Evolutionary conservation across 1,284 basidiomycete genomes (phyloP), one percentile per base, ranked within the genome.

Genomic region (Heterobasidion occidentale): DNA sequence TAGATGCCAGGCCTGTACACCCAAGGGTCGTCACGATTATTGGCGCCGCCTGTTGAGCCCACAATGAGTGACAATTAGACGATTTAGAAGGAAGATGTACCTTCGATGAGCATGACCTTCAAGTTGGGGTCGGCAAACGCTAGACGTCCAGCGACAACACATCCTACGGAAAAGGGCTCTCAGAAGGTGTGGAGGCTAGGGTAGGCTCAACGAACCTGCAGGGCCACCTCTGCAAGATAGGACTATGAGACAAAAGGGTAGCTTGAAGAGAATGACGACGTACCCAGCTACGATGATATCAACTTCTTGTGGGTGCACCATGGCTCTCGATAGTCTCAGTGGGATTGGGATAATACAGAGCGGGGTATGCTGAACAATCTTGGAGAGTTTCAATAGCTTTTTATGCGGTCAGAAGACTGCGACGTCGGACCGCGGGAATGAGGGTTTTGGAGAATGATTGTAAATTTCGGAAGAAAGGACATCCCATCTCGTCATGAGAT

Each of bases 71-170:
- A 36, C 46, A 46, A 44, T 33, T 50, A 42, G 47, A 52, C 27
- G 1, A 17, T 36, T 34, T 49, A 52, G 56, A 7, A 19, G 44
- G 17, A 7, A 34, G 15, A 49, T 59, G n/a, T 57, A 80, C 83
- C 84, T 75, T 87, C 86, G 59, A 87, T 81, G 62, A 88, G 76
- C 83, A 88, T 84, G 54, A 88, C 84, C 68, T 86, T 85, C 54
- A 88, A 70, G 62, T 73, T 86, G 33, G 85, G 84, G 69, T 87
- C 85, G 51, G 86, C 83, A 63, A 82, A 84, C 1, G 85, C 85
- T 53, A 88, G 70, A 57, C 85, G 76, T 58, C 85, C 86, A 19
- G 85, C 86, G 34, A 83, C 77, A 56, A 85, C 84, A 65, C 81
- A 84, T 58, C 83, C 83, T 79, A 27, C 27, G 27, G 27, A 27